phyloP scores from a whole-genome alignment of 306 rosid species.

The Abrus pulchellus region DNA sequence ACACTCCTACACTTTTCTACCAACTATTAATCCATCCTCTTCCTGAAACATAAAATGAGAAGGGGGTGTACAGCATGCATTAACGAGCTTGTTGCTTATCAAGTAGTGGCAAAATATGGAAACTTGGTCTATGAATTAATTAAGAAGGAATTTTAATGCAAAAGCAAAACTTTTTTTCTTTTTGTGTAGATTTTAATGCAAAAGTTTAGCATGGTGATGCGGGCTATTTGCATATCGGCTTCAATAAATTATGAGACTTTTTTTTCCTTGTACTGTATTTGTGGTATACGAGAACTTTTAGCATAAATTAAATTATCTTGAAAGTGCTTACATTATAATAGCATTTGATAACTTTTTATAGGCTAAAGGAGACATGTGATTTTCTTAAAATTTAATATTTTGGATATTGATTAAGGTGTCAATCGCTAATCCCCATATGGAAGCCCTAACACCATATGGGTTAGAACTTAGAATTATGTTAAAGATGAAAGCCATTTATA shows the following conservation, averaged over 20 bases:
- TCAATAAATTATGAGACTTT: not conserved
- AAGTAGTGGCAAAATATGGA: slow-evolving; percentile 8
- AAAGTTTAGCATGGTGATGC: slow-evolving; percentile 38
- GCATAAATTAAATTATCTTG: slow-evolving; percentile 42
- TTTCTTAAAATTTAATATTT: not conserved
- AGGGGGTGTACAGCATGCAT: slow-evolving; percentile 38
- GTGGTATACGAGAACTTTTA: slow-evolving; percentile 39
- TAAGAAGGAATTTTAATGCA: slow-evolving; percentile 26
- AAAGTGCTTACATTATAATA: slow-evolving; percentile 18
- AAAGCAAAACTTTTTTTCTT: not conserved
- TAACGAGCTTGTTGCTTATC: slow-evolving; percentile 35
- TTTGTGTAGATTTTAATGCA: not conserved
- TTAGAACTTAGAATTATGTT: not conserved
- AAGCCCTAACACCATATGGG: slow-evolving; percentile 24
- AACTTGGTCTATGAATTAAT: slow-evolving; percentile 17
- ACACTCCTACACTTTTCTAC: slow-evolving; percentile 40
- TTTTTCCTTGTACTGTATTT: slow-evolving; percentile 5
- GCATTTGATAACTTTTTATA: slow-evolving; percentile 10
- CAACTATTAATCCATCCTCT: slow-evolving; percentile 42
- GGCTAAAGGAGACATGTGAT: slow-evolving; percentile 38
- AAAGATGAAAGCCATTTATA: not conserved
- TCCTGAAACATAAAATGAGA: slow-evolving; percentile 19
- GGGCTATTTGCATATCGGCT: slow-evolving; percentile 35
- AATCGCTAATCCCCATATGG: slow-evolving; percentile 33
- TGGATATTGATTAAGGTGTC: slow-evolving; percentile 21